A percentile compares a stretch with the other conserved stretches of the same genome.
phyloP scores from a whole-genome alignment of 2,329 filamentous ascomycete species.

The Aspergillus udagawae region DNA sequence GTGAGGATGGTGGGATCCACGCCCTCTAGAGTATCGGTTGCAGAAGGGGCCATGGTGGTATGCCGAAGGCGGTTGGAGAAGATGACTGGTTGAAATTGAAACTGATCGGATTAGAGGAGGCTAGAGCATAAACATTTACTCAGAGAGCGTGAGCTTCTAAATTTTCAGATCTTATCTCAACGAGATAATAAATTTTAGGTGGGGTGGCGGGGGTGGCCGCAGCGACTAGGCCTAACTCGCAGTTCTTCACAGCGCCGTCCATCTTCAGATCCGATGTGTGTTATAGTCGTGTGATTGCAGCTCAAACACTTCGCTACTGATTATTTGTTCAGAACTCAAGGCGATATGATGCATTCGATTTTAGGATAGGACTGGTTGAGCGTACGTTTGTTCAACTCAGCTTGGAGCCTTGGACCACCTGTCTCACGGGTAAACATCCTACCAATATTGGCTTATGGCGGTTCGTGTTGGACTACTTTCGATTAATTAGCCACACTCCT shows the following conservation, averaged over 20 bases:
- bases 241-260: slow-evolving; percentile 4
- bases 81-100: neutral
- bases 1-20: slow-evolving; percentile 38
- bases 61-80: neutral
- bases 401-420: neutral
- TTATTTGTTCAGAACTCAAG: neutral
- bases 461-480: neutral
- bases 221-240: slow-evolving; percentile 15
- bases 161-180: slow-evolving; percentile 34
- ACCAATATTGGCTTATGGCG: neutral
- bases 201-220: slow-evolving; percentile 29
- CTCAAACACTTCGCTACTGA: neutral
- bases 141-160: slow-evolving; percentile 14
- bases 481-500: neutral
- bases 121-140: slow-evolving; percentile 2
- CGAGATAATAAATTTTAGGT: slow-evolving; percentile 35
- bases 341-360: neutral
- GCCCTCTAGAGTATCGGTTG: slow-evolving; percentile 21
- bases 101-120: neutral
- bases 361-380: neutral
- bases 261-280: neutral
- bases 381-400: neutral
- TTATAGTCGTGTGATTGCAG: neutral
- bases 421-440: neutral
- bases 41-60: slow-evolving; percentile 30